Evolutionary conservation across 2,329 filamentous ascomycete species (phyloP), one percentile per base, ranked within the genome.

Genomic region (Alternaria longipes): DNA sequence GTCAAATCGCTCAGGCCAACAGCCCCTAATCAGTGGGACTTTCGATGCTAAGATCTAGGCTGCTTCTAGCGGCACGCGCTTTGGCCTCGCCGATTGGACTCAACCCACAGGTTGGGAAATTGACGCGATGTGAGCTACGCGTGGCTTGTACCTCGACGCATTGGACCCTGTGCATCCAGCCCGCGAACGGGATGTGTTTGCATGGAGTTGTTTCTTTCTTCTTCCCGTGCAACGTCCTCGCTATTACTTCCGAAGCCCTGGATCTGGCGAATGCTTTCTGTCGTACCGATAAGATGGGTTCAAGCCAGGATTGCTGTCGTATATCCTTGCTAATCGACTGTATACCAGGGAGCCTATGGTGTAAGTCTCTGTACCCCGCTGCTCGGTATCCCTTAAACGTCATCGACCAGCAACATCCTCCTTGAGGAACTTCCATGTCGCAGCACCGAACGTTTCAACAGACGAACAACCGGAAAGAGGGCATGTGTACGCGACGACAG

Each of bases 31-130:
- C 45, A 40, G 45, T 45, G 30, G 44, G 34, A 46, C 54, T 24
- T 8, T 32, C 24, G 41, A 30, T 32, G 47, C 22, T 53, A 53
- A 26, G 34, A 41, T 30, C 32, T 24, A 47, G 49, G 30, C 28
- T 40, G 34, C 26, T 49, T 59, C 50, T 54, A 59, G 56, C 34
- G 56, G 32, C 41, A 32, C 34, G 18, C 40, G 24, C 38, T 59
- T 42, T 26, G 32, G 40, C 30, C 26, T 34, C 54, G 40, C 53
- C 58, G 46, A 60, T 51, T 60, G 30, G 58, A 52, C 46, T 57
- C n/a, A 20, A 20, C 20, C 45, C 54, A 42, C 38, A 26, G 24
- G 38, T 26, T 44, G 26, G 26, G 46, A 51, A 47, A 57, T 57
- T 42, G 54, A 42, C 26, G 50, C 32, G 16, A 30, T 41, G 18